Conservation (phyloP, 163 green algal genomes). For the Smithsoniella earleae region DNA sequence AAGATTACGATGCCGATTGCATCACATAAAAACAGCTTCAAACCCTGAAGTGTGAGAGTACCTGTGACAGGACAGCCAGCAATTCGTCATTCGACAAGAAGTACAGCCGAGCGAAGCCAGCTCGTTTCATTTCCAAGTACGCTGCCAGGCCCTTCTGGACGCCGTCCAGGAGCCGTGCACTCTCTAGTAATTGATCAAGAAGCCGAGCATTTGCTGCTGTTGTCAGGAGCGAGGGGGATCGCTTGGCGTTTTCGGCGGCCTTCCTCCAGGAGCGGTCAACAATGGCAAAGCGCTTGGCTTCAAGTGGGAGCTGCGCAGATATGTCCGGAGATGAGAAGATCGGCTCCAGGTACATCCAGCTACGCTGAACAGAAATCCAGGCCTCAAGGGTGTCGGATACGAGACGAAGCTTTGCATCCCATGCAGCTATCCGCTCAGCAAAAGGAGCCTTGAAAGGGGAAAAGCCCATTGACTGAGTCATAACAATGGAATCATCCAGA, state of each 20-base stretch:
- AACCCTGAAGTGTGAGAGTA: no score
- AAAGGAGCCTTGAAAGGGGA: conserved; percentile 73
- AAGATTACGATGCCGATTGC: no score
- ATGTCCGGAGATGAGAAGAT: conserved; percentile 77
- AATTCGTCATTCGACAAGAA: conserved; percentile 76
- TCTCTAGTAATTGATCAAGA: conserved; percentile 64
- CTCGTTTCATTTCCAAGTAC: conserved; percentile 74
- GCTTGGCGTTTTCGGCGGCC: conserved; percentile 50
- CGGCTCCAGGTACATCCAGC: conserved; percentile 82
- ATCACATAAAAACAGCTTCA: no score
- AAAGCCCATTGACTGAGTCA: conserved; percentile 55
- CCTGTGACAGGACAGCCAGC: conserved; percentile 49
- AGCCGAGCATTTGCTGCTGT: not conserved
- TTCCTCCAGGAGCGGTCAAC: conserved; percentile 73
- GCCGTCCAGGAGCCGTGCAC: conserved; percentile 70
- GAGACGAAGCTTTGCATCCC: conserved; percentile 62
- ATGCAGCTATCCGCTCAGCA: conserved; percentile 63
- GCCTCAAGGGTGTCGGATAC: conserved; percentile 36
- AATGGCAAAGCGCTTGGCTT: conserved; percentile 68
- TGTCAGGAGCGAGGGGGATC: conserved; percentile 50
- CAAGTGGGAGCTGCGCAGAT: conserved; percentile 73
- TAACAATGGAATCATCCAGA: conserved; percentile 70
- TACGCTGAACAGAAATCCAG: conserved; percentile 48
- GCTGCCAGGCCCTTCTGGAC: conserved; percentile 76
- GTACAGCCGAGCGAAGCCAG: conserved; percentile 68